Evolutionary conservation across 2,329 filamentous ascomycete species (phyloP).

Genomic region (Kalmusia sp.): DNA sequence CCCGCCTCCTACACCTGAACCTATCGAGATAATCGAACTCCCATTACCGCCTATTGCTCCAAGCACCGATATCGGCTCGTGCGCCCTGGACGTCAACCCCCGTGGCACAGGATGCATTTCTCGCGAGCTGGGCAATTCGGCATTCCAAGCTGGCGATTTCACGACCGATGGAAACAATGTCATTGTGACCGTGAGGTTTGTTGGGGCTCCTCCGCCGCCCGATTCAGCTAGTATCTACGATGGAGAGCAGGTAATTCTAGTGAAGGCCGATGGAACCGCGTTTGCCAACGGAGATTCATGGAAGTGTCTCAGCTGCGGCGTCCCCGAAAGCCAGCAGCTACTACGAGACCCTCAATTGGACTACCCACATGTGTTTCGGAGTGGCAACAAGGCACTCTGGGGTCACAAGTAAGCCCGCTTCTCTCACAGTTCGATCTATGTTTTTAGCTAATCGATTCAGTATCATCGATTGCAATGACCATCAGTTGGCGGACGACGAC

Average conservation of each 20-base stretch:
- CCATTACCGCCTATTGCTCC: constrained; percentile 46
- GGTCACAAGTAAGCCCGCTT: constrained; percentile 15
- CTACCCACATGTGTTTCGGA: constrained; percentile 55
- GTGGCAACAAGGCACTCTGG: constrained; percentile 46
- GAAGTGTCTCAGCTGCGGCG: constrained; percentile 58
- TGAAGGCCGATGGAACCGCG: constrained; percentile 49
- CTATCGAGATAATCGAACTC: constrained; percentile 44
- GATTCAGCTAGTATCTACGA: constrained; percentile 52
- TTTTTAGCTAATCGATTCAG: constrained; percentile 8
- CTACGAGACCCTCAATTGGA: constrained; percentile 30
- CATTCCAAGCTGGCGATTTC: constrained; percentile 44
- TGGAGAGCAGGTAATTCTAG: constrained; percentile 50
- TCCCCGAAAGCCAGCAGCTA: constrained; percentile 42
- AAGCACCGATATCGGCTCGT: constrained; percentile 34
- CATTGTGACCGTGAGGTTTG: constrained; percentile 49
- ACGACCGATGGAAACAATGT: constrained; percentile 55
- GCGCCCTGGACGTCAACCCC: constrained; percentile 42
- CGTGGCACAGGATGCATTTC: constrained; percentile 48
- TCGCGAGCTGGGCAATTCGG: constrained; percentile 14
- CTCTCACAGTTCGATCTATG: not conserved
- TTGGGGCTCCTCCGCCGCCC: constrained; percentile 51
- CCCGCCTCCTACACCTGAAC: constrained; percentile 33
- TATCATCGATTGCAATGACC: constrained; percentile 47
- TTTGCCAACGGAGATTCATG: constrained; percentile 56
- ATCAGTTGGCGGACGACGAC: constrained; percentile 40